Evolutionary conservation across 2,329 filamentous ascomycete genomes (phyloP).

Genomic region (Colletotrichum liriopes): DNA sequence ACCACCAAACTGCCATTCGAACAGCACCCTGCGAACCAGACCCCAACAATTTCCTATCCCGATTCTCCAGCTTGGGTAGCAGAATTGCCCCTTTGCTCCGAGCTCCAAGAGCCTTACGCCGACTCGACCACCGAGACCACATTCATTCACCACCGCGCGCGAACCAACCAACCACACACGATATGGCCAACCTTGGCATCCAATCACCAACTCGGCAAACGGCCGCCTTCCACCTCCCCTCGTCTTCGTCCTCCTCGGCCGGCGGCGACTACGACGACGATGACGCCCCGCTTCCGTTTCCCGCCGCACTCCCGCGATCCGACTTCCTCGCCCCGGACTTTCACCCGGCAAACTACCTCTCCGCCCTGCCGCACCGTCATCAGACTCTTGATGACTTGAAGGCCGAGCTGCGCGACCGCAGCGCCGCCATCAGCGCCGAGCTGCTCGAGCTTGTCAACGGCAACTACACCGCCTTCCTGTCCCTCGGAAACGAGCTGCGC

Average conservation of each 20-base stretch:
- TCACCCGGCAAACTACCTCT: conserved; percentile 86
- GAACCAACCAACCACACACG: conserved; percentile 38
- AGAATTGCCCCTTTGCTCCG: conserved; percentile 19
- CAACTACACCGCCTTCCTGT: conserved; percentile 93
- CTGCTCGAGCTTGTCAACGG: conserved; percentile 94
- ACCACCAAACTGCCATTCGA: conserved; percentile 11
- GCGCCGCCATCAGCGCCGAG: conserved; percentile 85
- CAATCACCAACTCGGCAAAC: conserved; percentile 38
- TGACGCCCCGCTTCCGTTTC: conserved; percentile 86
- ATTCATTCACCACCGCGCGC: conserved; percentile 46
- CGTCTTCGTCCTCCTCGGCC: conserved; percentile 56
- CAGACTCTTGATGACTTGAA: conserved; percentile 97
- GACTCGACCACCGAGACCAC: conserved; percentile 36
- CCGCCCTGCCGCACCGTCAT: conserved; percentile 85
- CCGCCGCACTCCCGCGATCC: conserved; percentile 83
- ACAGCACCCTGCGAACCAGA: neutral
- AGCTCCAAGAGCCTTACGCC: conserved; percentile 23
- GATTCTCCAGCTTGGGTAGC: neutral
- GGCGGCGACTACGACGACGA: conserved; percentile 58
- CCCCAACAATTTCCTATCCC: conserved; percentile 26
- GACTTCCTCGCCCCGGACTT: conserved; percentile 88
- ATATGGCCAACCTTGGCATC: conserved; percentile 48
- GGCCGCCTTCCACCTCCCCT: conserved; percentile 59
- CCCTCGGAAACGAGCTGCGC: conserved; percentile 83
- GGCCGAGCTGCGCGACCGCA: conserved; percentile 85